Evolutionary conservation across 805 yeast species (phyloP).

Genomic region (Yamadazyma scolyti): DNA sequence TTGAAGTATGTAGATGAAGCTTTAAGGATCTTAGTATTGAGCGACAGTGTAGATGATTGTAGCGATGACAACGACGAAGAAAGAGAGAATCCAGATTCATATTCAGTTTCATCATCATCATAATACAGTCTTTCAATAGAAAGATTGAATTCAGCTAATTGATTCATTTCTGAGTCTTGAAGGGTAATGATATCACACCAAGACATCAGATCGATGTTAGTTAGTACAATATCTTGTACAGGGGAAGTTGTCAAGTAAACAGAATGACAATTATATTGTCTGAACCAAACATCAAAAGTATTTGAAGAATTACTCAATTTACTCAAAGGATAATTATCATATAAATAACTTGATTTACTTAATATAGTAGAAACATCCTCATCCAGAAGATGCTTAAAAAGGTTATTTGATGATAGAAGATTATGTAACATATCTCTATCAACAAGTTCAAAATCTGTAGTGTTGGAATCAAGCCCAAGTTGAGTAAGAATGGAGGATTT

Average conservation of each 20-base stretch:
- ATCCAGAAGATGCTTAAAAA: slow-evolving; percentile 27
- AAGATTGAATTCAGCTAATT: slow-evolving; percentile 22
- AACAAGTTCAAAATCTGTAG: slow-evolving; percentile 13
- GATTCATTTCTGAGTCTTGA: slow-evolving; percentile 32
- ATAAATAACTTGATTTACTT: slow-evolving; percentile 20
- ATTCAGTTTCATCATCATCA: no score
- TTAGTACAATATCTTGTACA: no score
- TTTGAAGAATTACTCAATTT: slow-evolving; percentile 14
- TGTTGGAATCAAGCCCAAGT: slow-evolving; percentile 11
- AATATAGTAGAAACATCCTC: slow-evolving; percentile 23
- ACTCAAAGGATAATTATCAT: slow-evolving; percentile 21
- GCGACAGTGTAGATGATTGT: slow-evolving; percentile 24
- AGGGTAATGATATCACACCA: background rate
- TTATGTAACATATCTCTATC: slow-evolving; percentile 35
- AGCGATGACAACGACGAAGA: slow-evolving; percentile 32
- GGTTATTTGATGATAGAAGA: slow-evolving; percentile 26
- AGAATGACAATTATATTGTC: slow-evolving; percentile 27
- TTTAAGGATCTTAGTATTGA: slow-evolving; percentile 21
- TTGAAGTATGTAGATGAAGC: slow-evolving; percentile 29
- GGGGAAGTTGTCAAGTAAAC: slow-evolving; percentile 35
- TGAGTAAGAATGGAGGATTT: slow-evolving; percentile 39
- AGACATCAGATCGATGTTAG: background rate
- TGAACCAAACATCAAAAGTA: slow-evolving; percentile 32
- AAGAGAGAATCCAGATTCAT: slow-evolving; percentile 8
- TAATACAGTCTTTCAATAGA: slow-evolving; percentile 19